Percentiles rank a stretch among this genome's conserved stretches.
Conservation (phyloP, 257 asterid species). For the Anisodus acutangulus region DNA sequence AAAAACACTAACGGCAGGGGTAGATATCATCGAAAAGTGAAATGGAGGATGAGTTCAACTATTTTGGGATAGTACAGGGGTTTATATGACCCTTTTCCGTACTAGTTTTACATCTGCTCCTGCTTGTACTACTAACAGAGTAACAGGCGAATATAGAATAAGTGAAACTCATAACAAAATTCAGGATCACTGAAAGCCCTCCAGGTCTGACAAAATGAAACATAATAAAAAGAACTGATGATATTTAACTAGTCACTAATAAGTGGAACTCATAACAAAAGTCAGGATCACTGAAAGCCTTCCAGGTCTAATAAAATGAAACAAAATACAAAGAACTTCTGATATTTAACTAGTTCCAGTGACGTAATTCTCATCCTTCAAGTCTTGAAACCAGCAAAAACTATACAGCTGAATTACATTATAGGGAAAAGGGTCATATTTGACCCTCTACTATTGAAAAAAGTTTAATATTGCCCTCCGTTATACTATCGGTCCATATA, state of each 20-base stretch:
- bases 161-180: not conserved
- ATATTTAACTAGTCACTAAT: not conserved
- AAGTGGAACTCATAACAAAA: not conserved
- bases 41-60: no score
- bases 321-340: not conserved
- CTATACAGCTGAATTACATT: not conserved
- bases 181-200: not conserved
- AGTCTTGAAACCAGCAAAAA: not conserved
- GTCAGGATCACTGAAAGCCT: not conserved
- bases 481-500: no score
- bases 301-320: not conserved
- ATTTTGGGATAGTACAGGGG: no score
- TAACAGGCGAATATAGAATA: not conserved
- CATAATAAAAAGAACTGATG: not conserved
- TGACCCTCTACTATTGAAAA: no score
- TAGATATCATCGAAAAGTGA: no score
- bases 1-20: no score
- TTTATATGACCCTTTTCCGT: no score
- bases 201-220: not conserved
- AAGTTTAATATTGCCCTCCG: no score
- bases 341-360: not conserved
- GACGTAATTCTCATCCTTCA: not conserved
- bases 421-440: no score
- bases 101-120: no score
- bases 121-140: not conserved